These are phyloP conservation scores for Boeremia lycopersici DNA, from an alignment of 2,329 filamentous ascomycete species.

Conservation along the genomic window DNA sequence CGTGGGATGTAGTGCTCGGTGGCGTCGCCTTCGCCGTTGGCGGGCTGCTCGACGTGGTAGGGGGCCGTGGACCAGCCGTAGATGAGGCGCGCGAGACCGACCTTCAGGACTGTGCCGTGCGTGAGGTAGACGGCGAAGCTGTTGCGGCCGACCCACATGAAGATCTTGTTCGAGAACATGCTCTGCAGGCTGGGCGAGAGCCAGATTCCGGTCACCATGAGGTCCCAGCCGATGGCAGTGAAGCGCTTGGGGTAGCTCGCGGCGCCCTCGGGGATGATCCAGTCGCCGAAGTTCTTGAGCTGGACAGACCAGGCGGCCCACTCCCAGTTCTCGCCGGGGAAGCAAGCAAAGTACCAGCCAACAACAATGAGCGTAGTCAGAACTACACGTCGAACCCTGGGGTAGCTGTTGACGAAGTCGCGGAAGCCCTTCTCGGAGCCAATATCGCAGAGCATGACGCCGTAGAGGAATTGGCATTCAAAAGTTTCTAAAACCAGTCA, in stretches of 20 bases:
- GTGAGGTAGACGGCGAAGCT: slow-evolving; percentile 62
- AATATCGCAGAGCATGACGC: slow-evolving; percentile 59
- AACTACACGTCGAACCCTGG: slow-evolving; percentile 48
- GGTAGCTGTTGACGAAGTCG: slow-evolving; percentile 49
- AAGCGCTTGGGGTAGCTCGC: slow-evolving; percentile 51
- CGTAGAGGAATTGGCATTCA: slow-evolving; percentile 58
- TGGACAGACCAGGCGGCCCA: slow-evolving; percentile 57
- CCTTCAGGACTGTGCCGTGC: slow-evolving; percentile 60
- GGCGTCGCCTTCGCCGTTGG: slow-evolving; percentile 44
- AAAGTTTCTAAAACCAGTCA: slow-evolving; percentile 55
- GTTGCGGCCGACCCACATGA: slow-evolving; percentile 62
- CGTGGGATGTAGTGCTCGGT: slow-evolving; percentile 53
- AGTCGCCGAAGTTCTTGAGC: slow-evolving; percentile 50
- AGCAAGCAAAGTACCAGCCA: slow-evolving; percentile 57
- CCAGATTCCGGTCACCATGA: slow-evolving; percentile 58
- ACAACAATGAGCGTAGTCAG: slow-evolving; percentile 48
- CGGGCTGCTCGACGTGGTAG: slow-evolving; percentile 48
- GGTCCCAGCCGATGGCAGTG: slow-evolving; percentile 56
- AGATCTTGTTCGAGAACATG: slow-evolving; percentile 56
- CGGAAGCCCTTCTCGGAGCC: slow-evolving; percentile 55
- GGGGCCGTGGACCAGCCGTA: slow-evolving; percentile 58
- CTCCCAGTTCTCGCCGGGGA: slow-evolving; percentile 58
- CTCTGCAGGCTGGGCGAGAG: slow-evolving; percentile 57
- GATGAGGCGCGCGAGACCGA: slow-evolving; percentile 58
- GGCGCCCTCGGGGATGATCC: slow-evolving; percentile 56